A percentile compares a stretch with the other conserved stretches of the same genome.
Conservation (phyloP, 1,284 basidiomycete species). For the Cutaneotrichosporon daszewskae region DNA sequence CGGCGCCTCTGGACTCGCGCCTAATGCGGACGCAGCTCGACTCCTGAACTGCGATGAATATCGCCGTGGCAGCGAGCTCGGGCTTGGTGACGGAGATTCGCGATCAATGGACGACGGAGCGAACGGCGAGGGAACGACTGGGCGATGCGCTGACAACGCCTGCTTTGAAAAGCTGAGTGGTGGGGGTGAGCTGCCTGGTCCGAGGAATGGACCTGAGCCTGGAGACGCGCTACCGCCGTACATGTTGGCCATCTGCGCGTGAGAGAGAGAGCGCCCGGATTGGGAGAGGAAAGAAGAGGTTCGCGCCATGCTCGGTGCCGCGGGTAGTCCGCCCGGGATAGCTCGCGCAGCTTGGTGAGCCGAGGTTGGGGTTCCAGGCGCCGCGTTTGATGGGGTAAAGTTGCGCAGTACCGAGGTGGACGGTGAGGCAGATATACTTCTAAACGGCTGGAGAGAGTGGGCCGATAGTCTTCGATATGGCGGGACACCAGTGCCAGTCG, state of each 20-base stretch:
- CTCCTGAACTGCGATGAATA: no score
- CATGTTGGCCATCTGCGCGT: constrained; percentile 43
- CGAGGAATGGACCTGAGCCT: constrained; percentile 22
- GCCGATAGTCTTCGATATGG: constrained; percentile 36
- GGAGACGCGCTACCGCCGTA: constrained; percentile 22
- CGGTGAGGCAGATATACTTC: constrained; percentile 31
- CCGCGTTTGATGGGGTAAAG: no score
- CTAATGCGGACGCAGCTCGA: constrained; percentile 15
- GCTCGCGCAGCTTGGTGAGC: no score
- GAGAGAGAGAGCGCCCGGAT: constrained; percentile 45
- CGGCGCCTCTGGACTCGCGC: constrained; percentile 41
- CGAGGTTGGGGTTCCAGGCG: no score
- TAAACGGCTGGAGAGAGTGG: constrained; percentile 41
- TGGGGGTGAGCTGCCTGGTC: constrained; percentile 20
- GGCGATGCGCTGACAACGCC: constrained; percentile 22
- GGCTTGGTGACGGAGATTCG: constrained; percentile 9
- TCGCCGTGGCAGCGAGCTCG: no score
- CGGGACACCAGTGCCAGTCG: not conserved
- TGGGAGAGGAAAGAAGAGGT: constrained; percentile 45
- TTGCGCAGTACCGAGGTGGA: constrained; percentile 35
- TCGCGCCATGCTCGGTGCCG: no score
- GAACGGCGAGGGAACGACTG: constrained; percentile 24
- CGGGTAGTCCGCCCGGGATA: constrained; percentile 7
- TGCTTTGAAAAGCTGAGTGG: constrained; percentile 38
- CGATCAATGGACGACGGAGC: constrained; percentile 35